Conservation (phyloP, 2,329 filamentous ascomycete genomes). For the Alternaria hordeiaustralica region DNA sequence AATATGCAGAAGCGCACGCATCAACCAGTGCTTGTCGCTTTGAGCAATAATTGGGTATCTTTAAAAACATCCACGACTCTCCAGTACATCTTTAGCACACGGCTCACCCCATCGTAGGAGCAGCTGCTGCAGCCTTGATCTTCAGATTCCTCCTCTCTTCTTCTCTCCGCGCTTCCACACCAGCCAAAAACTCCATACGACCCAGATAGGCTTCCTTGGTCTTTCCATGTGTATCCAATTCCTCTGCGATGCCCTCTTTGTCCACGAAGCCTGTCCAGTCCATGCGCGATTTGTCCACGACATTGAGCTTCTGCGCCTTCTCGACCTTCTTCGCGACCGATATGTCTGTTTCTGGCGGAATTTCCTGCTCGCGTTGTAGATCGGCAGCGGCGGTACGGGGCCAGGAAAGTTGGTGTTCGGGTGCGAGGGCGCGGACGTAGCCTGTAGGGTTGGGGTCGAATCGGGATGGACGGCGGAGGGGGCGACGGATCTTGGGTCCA, state of each 20-base stretch:
- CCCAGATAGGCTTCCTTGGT: constrained; percentile 67
- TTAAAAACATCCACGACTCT: constrained; percentile 1
- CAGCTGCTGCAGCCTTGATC: constrained; percentile 47
- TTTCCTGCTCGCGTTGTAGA: constrained; percentile 14
- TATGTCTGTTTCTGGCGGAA: constrained; percentile 21
- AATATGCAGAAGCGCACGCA: background rate
- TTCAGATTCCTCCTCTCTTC: constrained; percentile 58
- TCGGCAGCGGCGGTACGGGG: constrained; percentile 32
- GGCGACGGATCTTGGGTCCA: constrained; percentile 34
- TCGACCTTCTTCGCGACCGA: constrained; percentile 30
- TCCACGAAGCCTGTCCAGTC: constrained; percentile 72
- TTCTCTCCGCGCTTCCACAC: constrained; percentile 63
- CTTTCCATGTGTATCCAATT: constrained; percentile 66
- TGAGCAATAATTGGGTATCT: constrained; percentile 14
- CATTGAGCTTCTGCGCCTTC: constrained; percentile 67
- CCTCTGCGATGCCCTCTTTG: constrained; percentile 65
- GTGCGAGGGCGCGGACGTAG: constrained; percentile 54
- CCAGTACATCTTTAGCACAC: background rate
- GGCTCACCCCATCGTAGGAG: constrained; percentile 2
- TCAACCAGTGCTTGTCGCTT: background rate
- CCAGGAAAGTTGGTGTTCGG: constrained; percentile 53
- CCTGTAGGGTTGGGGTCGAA: constrained; percentile 60
- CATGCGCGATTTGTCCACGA: constrained; percentile 69
- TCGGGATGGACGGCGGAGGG: constrained; percentile 53
- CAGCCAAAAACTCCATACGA: constrained; percentile 67